Base-by-base conservation (phyloP, 2,329 filamentous ascomycete genomes). In the Alternaria gansuensis region DNA sequence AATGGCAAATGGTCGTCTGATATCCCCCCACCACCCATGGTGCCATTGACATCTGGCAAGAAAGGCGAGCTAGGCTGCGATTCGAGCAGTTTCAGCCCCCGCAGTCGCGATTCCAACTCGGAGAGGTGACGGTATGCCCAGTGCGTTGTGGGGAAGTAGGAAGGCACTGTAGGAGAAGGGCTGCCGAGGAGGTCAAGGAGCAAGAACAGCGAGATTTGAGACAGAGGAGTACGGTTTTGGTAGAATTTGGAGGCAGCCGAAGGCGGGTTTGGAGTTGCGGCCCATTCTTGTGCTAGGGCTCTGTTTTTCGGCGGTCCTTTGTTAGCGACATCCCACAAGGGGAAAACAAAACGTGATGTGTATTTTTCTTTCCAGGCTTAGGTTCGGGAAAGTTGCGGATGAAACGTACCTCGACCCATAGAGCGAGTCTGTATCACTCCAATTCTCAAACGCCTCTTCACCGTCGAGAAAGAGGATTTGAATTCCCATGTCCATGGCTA, bases 1-100 rank as follows among this genome's bases (percentile, higher is more conserved):
- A 99, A 99, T 0, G 95, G 95, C 5, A 97, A 77, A 75, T 99
- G 95, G 72, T 99, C 95, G 74, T 99, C 95, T 63, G 88, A 83
- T 9, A 97, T 86, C 13, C 81, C 77, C n/a, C 78, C 75, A 14
- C 52, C 21, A 4, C 62, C 56, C 54, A 62, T 63, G 0, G 60
- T 70, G 36, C 49, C 61, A 36, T 77, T 73, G 40, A 77, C 59
- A 78, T 87, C 44, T 75, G 82, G 53, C 72, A 75, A 78, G 69
- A 91, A 84, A 80, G 48, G 81, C 72, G 46, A 1, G 76, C 62
- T 24, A 73, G 75, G 75, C 88, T 91, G 21, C 82, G 79, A 1
- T 72, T 91, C 88, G 61, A 94, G 85, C 33, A 90, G 78, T 1
- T 82, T 81, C 1, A 93, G 80, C 9, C 82, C 79, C 33, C 93